Evolutionary conservation across 2,329 filamentous ascomycete genomes (phyloP).

Genomic region (Paracorniculantispora psalliotae): DNA sequence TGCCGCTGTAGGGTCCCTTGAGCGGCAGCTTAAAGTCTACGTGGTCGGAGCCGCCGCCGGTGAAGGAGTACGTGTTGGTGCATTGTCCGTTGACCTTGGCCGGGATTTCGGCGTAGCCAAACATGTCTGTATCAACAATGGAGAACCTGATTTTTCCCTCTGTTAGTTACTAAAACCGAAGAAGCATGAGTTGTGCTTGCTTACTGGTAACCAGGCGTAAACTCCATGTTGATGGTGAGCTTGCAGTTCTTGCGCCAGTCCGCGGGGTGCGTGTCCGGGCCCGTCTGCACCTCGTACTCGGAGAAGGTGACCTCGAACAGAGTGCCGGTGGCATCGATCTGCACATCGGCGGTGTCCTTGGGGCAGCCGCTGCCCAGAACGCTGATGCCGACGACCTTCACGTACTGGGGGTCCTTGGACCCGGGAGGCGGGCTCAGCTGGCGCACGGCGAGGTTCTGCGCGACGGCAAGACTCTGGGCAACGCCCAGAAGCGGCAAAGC

Average conservation of each 20-base stretch:
- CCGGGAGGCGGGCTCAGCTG: no score
- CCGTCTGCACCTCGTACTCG: constrained; percentile 21
- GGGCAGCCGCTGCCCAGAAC: constrained; percentile 23
- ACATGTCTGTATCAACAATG: constrained; percentile 22
- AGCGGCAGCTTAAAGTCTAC: constrained; percentile 19
- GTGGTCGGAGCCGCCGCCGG: constrained; percentile 19
- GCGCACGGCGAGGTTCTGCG: no score
- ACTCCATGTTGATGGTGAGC: constrained; percentile 22
- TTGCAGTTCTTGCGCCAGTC: constrained; percentile 26
- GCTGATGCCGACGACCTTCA: constrained; percentile 19
- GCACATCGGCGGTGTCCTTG: constrained; percentile 19
- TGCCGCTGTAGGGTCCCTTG: constrained; percentile 18
- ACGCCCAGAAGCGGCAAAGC: background rate
- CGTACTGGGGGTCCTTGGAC: background rate
- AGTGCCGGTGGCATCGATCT: constrained; percentile 20
- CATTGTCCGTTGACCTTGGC: constrained; percentile 18
- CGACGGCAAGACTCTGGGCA: background rate
- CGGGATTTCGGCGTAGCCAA: constrained; percentile 23
- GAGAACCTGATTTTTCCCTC: constrained; percentile 18
- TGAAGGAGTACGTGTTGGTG: constrained; percentile 24
- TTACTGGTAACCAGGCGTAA: constrained; percentile 22
- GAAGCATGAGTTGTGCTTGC: background rate
- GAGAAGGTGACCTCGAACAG: constrained; percentile 24
- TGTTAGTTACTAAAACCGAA: background rate
- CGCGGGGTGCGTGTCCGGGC: constrained; percentile 16